Base-by-base conservation (phyloP, 2,329 filamentous ascomycete species). In the Trichoderma sp. region DNA sequence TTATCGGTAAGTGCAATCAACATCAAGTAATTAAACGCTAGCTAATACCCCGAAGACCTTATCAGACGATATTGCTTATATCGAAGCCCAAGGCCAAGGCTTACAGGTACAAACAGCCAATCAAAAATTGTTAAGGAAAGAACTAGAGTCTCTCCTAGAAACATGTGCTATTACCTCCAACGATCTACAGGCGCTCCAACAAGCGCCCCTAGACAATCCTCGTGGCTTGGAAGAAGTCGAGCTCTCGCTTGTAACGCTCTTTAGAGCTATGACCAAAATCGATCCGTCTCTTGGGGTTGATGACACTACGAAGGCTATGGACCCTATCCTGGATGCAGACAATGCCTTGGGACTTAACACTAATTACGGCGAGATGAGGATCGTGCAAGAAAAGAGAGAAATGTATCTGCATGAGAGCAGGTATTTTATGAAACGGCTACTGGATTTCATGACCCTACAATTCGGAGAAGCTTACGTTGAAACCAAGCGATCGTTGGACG, bases 71-170 rank as follows among this genome's bases (percentile, higher is more conserved):
- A 96, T 99, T 74, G 90, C 94, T 4, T 98, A 96, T 77, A 98
- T 99, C 72, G 96, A 99, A 81, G 94, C 96, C 2, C 96, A 99
- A 79, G 94, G 93, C 7, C 95, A 99, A 81, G 96, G 96, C 83
- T 83, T 99, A 58, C 96, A 99, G 76, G 95, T 99, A 7, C 96
- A 98, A 80, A 95, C 95, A 24, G 93, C 96, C 51, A 99, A 99
- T 75, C 96, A 99, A 78, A 97, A 97, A 78, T 86, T 97, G 32
- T 86, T 99, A 58, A 93, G 95, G 78, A 92, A 90, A 71, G 96
- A 99, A 79, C 86, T 99, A 1, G 90, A 96, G 77, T 91, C 90
- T 39, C 84, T 98, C n/a, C 86, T 99, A 28, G 90, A 94, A 73
- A 97, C 93, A 0, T 94, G 97, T 67, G 94, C 94, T 13, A 97